phyloP scores from a whole-genome alignment of 495 filamentous ascomycete genomes.

The Tetracladium marchalianum region DNA sequence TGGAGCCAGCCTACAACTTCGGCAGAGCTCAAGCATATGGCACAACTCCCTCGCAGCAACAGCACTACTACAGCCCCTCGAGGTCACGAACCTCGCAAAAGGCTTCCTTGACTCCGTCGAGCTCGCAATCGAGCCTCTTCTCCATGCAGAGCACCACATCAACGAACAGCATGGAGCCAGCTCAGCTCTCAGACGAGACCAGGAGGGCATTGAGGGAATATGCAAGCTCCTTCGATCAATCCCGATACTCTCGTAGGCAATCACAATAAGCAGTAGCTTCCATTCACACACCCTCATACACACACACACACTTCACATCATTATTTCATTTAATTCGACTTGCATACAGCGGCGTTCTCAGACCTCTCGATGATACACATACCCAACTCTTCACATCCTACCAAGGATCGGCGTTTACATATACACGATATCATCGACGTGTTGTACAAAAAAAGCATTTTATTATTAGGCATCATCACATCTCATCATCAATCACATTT shows the following conservation, averaged over 20 bases:
- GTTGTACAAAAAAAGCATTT: too few species aligned
- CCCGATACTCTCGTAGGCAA: slow-evolving; percentile 45
- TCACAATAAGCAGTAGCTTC: slow-evolving; percentile 26
- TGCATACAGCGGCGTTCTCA: too few species aligned
- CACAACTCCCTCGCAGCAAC: slow-evolving; percentile 30
- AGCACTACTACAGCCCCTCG: slow-evolving; percentile 23
- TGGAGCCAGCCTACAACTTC: slow-evolving; percentile 64
- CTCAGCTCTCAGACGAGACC: slow-evolving; percentile 60
- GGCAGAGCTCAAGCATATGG: slow-evolving; percentile 36
- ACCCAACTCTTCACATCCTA: too few species aligned
- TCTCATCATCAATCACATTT: too few species aligned
- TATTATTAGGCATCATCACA: too few species aligned
- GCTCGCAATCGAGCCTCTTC: slow-evolving; percentile 75
- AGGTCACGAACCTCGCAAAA: slow-evolving; percentile 21
- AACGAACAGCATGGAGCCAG: slow-evolving; percentile 36
- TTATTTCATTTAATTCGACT: background rate
- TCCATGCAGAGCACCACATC: slow-evolving; percentile 61
- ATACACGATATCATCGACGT: too few species aligned
- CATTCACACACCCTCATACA: background rate
- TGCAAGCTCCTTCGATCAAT: slow-evolving; percentile 78
- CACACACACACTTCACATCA: background rate
- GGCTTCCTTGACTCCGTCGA: slow-evolving; percentile 60
- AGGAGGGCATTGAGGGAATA: slow-evolving; percentile 77
- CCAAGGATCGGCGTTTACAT: too few species aligned
- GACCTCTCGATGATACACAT: too few species aligned